Base-by-base conservation (phyloP, 768 basidiomycete genomes). In the Candolleomyces efflorescens region DNA sequence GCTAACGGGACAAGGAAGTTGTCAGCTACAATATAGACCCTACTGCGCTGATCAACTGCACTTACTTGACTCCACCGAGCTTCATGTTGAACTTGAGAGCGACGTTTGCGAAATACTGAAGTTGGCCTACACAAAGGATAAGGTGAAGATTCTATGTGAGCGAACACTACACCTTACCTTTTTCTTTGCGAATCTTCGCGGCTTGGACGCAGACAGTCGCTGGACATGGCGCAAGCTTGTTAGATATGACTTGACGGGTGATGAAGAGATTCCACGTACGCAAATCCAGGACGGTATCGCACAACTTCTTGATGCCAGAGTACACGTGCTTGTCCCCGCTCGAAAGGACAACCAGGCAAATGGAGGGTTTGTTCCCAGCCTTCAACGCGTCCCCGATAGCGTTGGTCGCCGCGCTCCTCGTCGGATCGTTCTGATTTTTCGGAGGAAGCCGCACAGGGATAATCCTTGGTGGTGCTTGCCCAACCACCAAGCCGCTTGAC, bases 51-150 rank as follows among this genome's bases (percentile, higher is more conserved):
- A 18, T 3, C 4, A n/a, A n/a, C n/a, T 32, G 5, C 11, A 71
- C 72, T 63, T 78, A 90, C 73, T 94, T 94, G 47, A 86, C 73
- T 9, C 91, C 91, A 20, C 90, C 89, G 38, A 92, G 76, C 73
- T 94, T 94, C 69, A 85, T 84, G 65, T 94, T 94, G 50, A 92
- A 78, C 65, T 93, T 92, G 54, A 93, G 72, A 2, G 88, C 86
- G 46, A 92, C 86, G 64, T 92, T 93, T 13, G 89, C 88, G 54
- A 89, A 89, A 65, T 92, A 93, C 60, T 82, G 78, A 11, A 71
- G 56, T 62, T 90, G 87, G 12, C 86, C 85, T 78, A 5, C 6
- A 32, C 32, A 11, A 32, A n/a, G 24, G 44, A 24, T 46, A 13
- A 72, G 72, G 45, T 68, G 67, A 50, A 56, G 63, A 1, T 71